Evolutionary conservation across 345 rosid species (phyloP).

Genomic region (Tarenaya hassleriana): DNA sequence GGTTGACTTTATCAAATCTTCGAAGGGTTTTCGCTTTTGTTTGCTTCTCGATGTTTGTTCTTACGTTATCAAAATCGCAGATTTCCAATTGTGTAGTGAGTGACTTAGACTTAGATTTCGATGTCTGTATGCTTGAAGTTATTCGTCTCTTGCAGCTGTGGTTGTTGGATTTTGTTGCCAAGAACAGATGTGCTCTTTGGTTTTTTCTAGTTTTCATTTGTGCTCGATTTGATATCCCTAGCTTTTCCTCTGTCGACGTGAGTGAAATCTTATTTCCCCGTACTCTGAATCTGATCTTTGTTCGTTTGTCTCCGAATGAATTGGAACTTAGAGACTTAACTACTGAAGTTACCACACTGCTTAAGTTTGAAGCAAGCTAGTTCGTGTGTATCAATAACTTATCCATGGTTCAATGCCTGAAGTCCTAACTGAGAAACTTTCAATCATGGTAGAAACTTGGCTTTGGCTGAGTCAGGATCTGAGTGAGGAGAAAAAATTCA

Average conservation of each 20-base stretch:
- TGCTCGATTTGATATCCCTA: slow-evolving; percentile 7
- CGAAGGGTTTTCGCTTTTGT: not conserved
- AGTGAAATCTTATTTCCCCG: not conserved
- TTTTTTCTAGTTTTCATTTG: not conserved
- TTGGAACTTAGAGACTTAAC: slow-evolving; percentile 9
- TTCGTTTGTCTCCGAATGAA: not conserved
- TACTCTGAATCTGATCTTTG: too few species aligned
- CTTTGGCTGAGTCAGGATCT: too few species aligned
- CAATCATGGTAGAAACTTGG: too few species aligned
- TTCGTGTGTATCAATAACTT: not conserved
- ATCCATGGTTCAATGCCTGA: too few species aligned
- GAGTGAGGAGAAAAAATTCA: too few species aligned
- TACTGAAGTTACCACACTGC: slow-evolving; percentile 10
- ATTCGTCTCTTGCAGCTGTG: not conserved
- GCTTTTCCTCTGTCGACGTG: not conserved
- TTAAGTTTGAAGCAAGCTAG: not conserved
- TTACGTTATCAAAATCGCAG: not conserved
- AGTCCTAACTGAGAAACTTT: too few species aligned
- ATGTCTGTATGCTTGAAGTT: not conserved
- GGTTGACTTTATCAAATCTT: slow-evolving; percentile 24
- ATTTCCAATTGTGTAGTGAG: not conserved
- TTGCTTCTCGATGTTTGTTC: not conserved
- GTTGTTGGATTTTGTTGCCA: slow-evolving; percentile 9
- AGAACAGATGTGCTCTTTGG: not conserved
- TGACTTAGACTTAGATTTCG: slow-evolving; percentile 7